Percentiles rank a stretch among this genome's conserved stretches.
Evolutionary conservation across 257 asterid genomes (phyloP).

Genomic region (Cinchona pubescens): DNA sequence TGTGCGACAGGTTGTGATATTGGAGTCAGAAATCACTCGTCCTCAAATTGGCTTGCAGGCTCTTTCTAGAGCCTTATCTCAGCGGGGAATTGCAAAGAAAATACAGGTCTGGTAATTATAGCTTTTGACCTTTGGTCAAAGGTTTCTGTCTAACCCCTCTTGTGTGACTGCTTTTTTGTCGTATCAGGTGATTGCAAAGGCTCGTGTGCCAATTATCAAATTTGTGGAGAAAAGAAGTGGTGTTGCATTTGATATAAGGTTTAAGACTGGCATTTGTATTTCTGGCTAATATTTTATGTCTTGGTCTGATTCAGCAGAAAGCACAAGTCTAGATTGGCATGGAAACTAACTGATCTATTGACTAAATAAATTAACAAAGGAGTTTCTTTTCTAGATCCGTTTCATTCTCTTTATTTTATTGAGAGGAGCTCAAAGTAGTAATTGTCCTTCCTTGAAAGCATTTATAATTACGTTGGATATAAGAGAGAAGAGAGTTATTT

Average conservation of each 20-base stretch:
- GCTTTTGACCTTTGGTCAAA: conserved; percentile 15
- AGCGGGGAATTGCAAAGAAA: conserved; percentile 80
- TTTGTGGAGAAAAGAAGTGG: conserved; percentile 93
- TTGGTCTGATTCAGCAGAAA: neutral
- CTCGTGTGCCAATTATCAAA: conserved; percentile 91
- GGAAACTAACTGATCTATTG: too few relatives aligned
- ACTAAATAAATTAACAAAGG: neutral
- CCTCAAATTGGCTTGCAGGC: conserved; percentile 86
- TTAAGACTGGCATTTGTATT: neutral
- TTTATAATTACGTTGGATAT: neutral
- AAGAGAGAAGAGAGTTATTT: neutral
- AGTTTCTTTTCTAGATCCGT: neutral
- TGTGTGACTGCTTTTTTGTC: neutral
- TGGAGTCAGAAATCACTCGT: conserved; percentile 61
- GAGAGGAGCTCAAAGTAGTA: neutral
- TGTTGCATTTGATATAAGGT: conserved; percentile 85
- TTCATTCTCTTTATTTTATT: neutral
- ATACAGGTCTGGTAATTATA: conserved; percentile 57
- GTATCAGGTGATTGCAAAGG: conserved; percentile 85
- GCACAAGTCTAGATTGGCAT: neutral
- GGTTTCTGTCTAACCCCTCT: conserved; percentile 11
- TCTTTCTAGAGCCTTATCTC: conserved; percentile 86
- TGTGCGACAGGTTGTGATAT: conserved; percentile 69
- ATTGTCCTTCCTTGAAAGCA: too few relatives aligned
- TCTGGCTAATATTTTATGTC: neutral